A percentile compares a stretch with the other conserved stretches of the same genome.
Evolutionary conservation across 768 basidiomycete genomes (phyloP).

Genomic region (Fibroporia radiculosa): DNA sequence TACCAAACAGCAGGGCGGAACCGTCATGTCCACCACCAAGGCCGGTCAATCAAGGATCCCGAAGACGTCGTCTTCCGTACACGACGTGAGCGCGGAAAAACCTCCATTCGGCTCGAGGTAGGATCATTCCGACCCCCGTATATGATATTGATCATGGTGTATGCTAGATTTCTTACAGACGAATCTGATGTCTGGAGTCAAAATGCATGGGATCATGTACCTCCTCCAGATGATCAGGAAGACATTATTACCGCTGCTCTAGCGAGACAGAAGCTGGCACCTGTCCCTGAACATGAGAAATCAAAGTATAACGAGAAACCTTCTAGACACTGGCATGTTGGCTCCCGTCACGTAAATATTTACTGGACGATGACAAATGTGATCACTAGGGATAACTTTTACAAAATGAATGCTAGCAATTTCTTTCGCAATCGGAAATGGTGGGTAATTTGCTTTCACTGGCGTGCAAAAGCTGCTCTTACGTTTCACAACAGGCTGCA

Average conservation of each 20-base stretch:
- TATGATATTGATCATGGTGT: neutral
- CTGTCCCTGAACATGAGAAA: conserved; percentile 70
- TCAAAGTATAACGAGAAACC: conserved; percentile 66
- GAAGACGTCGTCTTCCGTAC: conserved; percentile 52
- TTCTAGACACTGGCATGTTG: conserved; percentile 57
- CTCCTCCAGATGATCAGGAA: conserved; percentile 72
- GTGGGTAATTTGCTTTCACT: conserved; percentile 33
- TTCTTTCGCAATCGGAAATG: conserved; percentile 97
- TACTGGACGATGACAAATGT: neutral
- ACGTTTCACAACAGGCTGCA: conserved; percentile 51
- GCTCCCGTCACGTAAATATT: neutral
- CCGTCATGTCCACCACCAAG: too few relatives aligned
- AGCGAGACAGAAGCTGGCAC: conserved; percentile 58
- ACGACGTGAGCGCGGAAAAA: conserved; percentile 43
- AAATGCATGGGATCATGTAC: conserved; percentile 91
- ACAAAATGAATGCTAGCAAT: conserved; percentile 75
- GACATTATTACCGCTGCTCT: conserved; percentile 66
- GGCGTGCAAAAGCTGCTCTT: neutral
- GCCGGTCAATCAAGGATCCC: conserved; percentile 2
- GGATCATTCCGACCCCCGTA: conserved; percentile 8
- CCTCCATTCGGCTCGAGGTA: conserved; percentile 71
- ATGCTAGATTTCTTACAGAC: conserved; percentile 56
- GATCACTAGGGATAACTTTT: conserved; percentile 81
- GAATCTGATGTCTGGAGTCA: conserved; percentile 75
- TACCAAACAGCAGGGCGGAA: too few relatives aligned